Conservation (phyloP, 805 yeast species). For the Teunomyces aglyptinius region DNA sequence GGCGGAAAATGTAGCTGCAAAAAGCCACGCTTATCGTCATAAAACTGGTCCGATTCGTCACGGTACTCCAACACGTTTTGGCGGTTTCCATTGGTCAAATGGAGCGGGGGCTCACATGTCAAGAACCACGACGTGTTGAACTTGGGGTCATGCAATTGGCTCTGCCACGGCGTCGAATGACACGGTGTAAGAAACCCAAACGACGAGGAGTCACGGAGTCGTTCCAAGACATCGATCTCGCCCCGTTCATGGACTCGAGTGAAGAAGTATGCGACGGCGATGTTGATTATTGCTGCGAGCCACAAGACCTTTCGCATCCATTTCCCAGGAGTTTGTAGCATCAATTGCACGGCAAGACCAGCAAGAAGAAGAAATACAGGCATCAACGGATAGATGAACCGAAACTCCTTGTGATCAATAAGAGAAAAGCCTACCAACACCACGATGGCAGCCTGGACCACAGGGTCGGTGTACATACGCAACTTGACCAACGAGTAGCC, state of each 20-base stretch:
- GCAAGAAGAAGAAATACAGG: conserved; percentile 61
- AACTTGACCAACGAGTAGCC: conserved; percentile 18
- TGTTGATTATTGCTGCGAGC: conserved; percentile 26
- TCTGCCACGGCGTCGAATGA: conserved; percentile 95
- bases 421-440: conserved; percentile 59
- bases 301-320: neutral
- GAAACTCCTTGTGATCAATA: conserved; percentile 83
- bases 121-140: conserved; percentile 61
- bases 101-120: conserved; percentile 89
- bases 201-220: conserved; percentile 48
- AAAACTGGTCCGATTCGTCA: conserved; percentile 88
- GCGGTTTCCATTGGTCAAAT: conserved; percentile 22
- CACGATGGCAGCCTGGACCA: conserved; percentile 28
- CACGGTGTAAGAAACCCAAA: conserved; percentile 92
- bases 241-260: conserved; percentile 83
- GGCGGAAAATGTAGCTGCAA: conserved; percentile 53
- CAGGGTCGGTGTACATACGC: conserved; percentile 12
- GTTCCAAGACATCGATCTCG: conserved; percentile 63
- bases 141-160: conserved; percentile 65
- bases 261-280: conserved; percentile 47
- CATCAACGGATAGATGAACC: conserved; percentile 83
- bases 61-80: conserved; percentile 45
- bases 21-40: conserved; percentile 61
- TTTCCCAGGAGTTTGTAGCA: neutral
- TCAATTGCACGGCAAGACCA: conserved; percentile 28